phyloP scores from a whole-genome alignment of 345 rosid genomes.

The Lepidium didymum region DNA sequence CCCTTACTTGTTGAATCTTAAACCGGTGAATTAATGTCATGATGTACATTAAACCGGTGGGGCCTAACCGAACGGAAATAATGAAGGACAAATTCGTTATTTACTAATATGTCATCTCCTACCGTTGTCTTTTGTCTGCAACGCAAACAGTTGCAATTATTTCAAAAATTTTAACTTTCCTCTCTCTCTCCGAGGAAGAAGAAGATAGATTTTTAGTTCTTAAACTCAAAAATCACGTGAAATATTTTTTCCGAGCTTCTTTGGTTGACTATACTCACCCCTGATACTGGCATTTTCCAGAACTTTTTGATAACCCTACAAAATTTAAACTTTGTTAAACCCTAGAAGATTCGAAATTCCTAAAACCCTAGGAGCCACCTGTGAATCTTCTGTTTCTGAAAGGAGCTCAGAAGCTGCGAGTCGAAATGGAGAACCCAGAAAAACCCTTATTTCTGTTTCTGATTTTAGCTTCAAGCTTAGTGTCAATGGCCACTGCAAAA shows the following conservation, averaged over 20 bases:
- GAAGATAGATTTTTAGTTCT: background rate
- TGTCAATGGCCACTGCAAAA: conserved; percentile 39
- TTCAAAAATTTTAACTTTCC: background rate
- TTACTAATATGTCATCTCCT: conserved; percentile 16
- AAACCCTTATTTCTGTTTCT: conserved; percentile 18
- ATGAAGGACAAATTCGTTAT: conserved; percentile 33
- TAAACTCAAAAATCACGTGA: conserved; percentile 2
- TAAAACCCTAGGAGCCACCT: conserved; percentile 5
- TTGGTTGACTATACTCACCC: background rate
- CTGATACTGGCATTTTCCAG: background rate
- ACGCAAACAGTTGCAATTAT: background rate
- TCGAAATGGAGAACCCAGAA: conserved; percentile 36
- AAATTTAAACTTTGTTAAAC: background rate
- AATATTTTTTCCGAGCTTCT: background rate
- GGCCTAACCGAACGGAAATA: background rate
- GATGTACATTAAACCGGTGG: background rate
- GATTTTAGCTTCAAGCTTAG: conserved; percentile 32
- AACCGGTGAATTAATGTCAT: background rate
- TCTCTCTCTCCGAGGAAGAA: conserved; percentile 4
- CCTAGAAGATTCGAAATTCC: background rate
- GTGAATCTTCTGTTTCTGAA: background rate
- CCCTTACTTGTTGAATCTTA: background rate
- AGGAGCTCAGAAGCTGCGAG: background rate
- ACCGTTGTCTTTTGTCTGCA: conserved; percentile 34
- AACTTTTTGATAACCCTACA: background rate